These are phyloP conservation scores for Colletotrichum paranaense DNA, from an alignment of 2,329 filamentous ascomycete species.

Conservation along the genomic window DNA sequence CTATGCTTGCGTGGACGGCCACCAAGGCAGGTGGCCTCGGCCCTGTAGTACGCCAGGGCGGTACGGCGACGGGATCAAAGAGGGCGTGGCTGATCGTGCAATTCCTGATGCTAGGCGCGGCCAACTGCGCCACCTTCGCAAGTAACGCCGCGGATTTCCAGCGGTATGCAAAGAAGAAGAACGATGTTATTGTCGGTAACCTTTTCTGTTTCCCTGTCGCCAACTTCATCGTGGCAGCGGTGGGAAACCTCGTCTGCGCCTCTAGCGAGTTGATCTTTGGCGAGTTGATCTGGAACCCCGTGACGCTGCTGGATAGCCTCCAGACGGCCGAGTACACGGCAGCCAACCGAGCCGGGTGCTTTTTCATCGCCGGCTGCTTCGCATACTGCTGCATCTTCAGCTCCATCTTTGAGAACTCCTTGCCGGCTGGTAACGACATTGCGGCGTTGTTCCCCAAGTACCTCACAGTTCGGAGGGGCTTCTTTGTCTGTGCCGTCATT, in stretches of 20 bases:
- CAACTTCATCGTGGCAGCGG: conserved; percentile 49
- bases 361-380: conserved; percentile 54
- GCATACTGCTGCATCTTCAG: conserved; percentile 56
- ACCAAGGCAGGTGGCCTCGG: conserved; percentile 80
- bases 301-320: conserved; percentile 48
- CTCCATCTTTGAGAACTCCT: conserved; percentile 55
- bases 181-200: conserved; percentile 54
- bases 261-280: conserved; percentile 40
- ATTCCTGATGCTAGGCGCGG: conserved; percentile 49
- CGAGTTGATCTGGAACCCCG: conserved; percentile 39
- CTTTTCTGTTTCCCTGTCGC: conserved; percentile 53
- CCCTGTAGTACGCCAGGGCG: conserved; percentile 70
- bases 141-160: conserved; percentile 56
- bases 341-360: conserved; percentile 49
- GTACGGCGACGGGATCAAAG: conserved; percentile 59
- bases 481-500: conserved; percentile 49
- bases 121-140: conserved; percentile 50
- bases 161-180: conserved; percentile 52
- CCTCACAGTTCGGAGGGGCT: conserved; percentile 51
- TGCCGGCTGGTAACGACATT: conserved; percentile 54
- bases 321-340: conserved; percentile 47
- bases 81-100: conserved; percentile 50
- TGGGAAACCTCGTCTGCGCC: conserved; percentile 52
- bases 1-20: conserved; percentile 66
- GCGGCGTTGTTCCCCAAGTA: conserved; percentile 50